Conservation (phyloP, 192 early-diverging fungal species). For the Chytriomyces confervae region DNA sequence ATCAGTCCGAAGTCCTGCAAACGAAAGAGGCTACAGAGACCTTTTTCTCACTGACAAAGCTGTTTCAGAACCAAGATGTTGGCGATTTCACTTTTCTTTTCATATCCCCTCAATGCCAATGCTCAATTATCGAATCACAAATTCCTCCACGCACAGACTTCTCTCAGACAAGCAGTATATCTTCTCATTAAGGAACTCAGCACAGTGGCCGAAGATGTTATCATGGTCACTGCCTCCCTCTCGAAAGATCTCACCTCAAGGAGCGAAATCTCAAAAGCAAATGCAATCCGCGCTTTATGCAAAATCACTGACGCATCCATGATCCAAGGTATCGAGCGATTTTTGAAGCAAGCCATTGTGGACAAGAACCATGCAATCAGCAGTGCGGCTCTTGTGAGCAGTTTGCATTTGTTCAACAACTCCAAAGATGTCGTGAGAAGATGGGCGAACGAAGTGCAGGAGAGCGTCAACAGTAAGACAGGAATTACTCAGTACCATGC, state of each 20-base stretch:
- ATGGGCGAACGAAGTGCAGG: conserved; percentile 97
- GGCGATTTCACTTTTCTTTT: conserved; percentile 2
- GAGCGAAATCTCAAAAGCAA: conserved; percentile 89
- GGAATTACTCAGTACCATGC: conserved; percentile 97
- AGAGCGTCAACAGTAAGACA: conserved; percentile 91
- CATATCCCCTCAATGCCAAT: not conserved
- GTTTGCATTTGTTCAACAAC: conserved; percentile 80
- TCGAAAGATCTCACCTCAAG: conserved; percentile 98
- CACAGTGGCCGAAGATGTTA: conserved; percentile 91
- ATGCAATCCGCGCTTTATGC: conserved; percentile 93
- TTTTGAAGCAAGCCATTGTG: conserved; percentile 95
- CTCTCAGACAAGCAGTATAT: conserved; percentile 96
- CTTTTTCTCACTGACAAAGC: conserved; percentile 97
- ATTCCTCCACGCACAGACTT: conserved; percentile 60
- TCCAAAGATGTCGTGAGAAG: conserved; percentile 93
- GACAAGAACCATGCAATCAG: conserved; percentile 91
- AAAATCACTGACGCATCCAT: conserved; percentile 96
- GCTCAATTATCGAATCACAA: not conserved
- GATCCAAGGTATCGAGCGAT: conserved; percentile 94
- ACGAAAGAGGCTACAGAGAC: conserved; percentile 97
- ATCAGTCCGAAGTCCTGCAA: conserved; percentile 84
- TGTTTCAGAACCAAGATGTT: conserved; percentile 96
- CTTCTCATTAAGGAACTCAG: conserved; percentile 96
- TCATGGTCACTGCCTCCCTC: conserved; percentile 94
- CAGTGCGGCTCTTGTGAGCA: conserved; percentile 89